phyloP scores from a whole-genome alignment of 2,329 filamentous ascomycete species.

The Colletotrichum sp. region DNA sequence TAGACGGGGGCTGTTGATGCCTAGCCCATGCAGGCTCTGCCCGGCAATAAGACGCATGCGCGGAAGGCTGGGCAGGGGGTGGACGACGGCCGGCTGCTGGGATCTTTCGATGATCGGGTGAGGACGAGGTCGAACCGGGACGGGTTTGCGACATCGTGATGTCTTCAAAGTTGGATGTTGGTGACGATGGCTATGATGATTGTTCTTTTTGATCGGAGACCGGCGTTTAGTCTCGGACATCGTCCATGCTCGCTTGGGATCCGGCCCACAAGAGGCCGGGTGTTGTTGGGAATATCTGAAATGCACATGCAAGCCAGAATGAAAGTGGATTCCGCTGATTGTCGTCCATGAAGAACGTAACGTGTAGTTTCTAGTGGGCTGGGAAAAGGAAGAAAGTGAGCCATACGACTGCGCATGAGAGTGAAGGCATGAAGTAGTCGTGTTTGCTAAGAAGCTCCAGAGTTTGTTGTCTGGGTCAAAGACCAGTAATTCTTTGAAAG shows the following conservation, averaged over 20 bases:
- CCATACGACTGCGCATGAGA: neutral
- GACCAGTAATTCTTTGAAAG: too few species aligned
- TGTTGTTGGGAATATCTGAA: too few species aligned
- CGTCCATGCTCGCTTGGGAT: neutral
- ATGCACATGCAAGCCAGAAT: neutral
- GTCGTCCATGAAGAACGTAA: neutral
- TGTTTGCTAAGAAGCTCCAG: neutral
- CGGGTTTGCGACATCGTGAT: neutral
- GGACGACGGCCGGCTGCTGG: neutral
- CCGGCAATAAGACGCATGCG: conserved; percentile 1
- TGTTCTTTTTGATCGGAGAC: neutral
- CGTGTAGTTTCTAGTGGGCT: neutral
- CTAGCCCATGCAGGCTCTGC: neutral
- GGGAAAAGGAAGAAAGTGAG: too few species aligned
- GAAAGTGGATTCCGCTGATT: neutral
- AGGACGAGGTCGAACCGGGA: neutral
- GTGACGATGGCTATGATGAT: neutral
- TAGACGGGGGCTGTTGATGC: neutral
- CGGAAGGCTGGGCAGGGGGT: neutral
- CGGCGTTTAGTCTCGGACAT: neutral
- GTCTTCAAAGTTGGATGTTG: neutral
- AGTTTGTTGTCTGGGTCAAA: neutral
- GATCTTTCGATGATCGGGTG: conserved; percentile 13
- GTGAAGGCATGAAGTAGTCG: neutral
- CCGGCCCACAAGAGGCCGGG: neutral